These are phyloP conservation scores for Serendipita sp. DNA, from an alignment of 768 basidiomycete genomes.

Conservation along the genomic window DNA sequence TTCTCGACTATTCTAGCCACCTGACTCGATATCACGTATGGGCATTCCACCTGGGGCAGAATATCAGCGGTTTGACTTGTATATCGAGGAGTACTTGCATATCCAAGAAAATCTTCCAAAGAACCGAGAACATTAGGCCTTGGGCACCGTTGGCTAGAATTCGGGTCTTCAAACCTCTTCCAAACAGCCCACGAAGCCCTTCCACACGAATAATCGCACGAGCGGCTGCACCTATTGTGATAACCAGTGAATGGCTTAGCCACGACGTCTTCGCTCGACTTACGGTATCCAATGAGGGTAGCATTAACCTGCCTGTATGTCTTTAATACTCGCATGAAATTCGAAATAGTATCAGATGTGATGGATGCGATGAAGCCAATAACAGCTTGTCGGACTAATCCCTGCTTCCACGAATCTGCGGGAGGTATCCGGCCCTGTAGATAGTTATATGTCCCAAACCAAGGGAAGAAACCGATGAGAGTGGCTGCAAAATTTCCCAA, in stretches of 20 bases:
- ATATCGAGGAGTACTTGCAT: constrained; percentile 36
- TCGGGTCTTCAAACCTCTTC: constrained; percentile 78
- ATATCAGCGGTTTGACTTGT: not conserved
- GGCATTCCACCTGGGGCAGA: constrained; percentile 1
- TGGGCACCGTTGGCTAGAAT: constrained; percentile 85
- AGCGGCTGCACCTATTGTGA: constrained; percentile 40
- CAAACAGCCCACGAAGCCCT: constrained; percentile 67
- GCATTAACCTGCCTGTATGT: constrained; percentile 90
- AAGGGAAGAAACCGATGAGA: constrained; percentile 85
- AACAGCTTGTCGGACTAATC: constrained; percentile 64
- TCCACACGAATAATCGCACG: constrained; percentile 59
- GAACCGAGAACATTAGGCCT: constrained; percentile 75
- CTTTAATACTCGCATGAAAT: constrained; percentile 84
- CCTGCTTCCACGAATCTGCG: constrained; percentile 35
- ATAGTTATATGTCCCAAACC: constrained; percentile 79
- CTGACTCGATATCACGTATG: not conserved
- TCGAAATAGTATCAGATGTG: constrained; percentile 71
- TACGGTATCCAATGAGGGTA: constrained; percentile 57
- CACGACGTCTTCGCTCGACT: constrained; percentile 11
- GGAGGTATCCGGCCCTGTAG: constrained; percentile 48
- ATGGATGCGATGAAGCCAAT: constrained; percentile 85
- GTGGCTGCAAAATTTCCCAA: constrained; percentile 86
- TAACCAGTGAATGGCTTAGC: not conserved
- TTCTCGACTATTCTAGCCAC: too few relatives aligned
- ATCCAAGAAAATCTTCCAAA: constrained; percentile 87